phyloP scores from a whole-genome alignment of 441 rosid species.

The Macaranga tanarius region DNA sequence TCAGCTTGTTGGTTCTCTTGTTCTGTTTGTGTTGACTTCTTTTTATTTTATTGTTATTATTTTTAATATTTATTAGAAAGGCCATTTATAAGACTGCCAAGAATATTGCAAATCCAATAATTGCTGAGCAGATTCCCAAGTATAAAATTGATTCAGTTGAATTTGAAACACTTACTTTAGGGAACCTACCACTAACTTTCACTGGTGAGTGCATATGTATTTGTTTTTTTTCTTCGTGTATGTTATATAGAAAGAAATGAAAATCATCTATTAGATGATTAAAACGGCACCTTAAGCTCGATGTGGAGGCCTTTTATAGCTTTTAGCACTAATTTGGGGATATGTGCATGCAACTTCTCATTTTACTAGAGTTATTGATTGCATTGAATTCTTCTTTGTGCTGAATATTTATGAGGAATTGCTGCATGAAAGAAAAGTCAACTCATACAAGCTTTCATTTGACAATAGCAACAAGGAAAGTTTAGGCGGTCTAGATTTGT shows the following conservation, averaged over 20 bases:
- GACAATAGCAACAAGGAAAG: too few species aligned
- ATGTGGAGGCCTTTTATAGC: background rate
- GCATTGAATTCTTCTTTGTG: too few species aligned
- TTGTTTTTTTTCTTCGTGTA: conserved; percentile 5
- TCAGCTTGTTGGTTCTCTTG: conserved; percentile 22
- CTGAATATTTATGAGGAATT: too few species aligned
- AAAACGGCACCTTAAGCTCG: background rate
- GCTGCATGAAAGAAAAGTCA: too few species aligned
- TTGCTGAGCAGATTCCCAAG: conserved; percentile 89
- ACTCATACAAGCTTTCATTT: too few species aligned
- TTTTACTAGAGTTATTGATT: too few species aligned
- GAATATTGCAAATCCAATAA: conserved; percentile 73
- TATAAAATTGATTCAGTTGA: conserved; percentile 93
- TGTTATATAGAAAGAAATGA: background rate
- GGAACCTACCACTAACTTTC: conserved; percentile 86
- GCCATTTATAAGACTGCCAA: conserved; percentile 83
- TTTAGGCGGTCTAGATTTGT: too few species aligned
- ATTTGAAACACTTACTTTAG: conserved; percentile 79
- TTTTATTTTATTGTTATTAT: conserved; percentile 1
- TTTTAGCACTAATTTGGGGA: background rate
- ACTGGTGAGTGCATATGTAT: conserved; percentile 50
- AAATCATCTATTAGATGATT: background rate
- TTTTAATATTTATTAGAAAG: conserved; percentile 27
- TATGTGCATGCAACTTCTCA: background rate
- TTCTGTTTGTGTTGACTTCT: conserved; percentile 8